Evolutionary conservation across 805 yeast genomes (phyloP), one percentile per base, ranked within the genome.

Genomic region (Candida sithepensis): DNA sequence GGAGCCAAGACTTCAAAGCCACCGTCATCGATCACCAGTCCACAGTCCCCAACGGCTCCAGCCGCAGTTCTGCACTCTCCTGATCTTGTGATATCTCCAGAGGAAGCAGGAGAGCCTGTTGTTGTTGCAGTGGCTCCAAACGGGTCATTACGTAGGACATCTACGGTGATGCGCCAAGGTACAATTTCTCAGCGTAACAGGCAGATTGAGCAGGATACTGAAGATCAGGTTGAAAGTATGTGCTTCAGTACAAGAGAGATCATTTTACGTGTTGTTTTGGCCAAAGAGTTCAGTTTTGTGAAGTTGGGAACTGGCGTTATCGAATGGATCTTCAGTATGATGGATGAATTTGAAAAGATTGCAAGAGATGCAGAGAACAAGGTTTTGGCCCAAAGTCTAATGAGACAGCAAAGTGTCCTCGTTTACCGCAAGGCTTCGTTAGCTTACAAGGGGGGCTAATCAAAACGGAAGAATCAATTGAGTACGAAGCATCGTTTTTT

Each of bases 91-190:
- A n/a, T n/a, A n/a, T n/a, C n/a, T n/a, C n/a, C n/a, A n/a, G n/a
- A n/a, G n/a, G n/a, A n/a, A n/a, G 12, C 38, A 34, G 38, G 18
- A 3, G 38, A 34, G 38, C 38, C 38, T 12, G 19, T 34, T 5
- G 24, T 40, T 22, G 39, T 20, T 5, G 41, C 43, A 18, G 19
- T 45, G 23, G 33, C 41, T 5, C 16, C 39, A 5, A 33, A 42
- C 23, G 52, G 54, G 2, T n/a, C 30, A 4, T 39, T 53, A 24
- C 41, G 26, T 12, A 41, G 58, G 34, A 18, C 48, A 2, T 36
- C 43, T 5, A 50, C 58, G 10, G 59, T 56, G 7, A 50, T 52
- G 58, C 23, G 28, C 6, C 56, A 51, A 41, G 60, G 55, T 20
- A 54, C 60, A 9, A 32, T 47, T 9, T 5, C 26, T 14, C 36